Evolutionary conservation across 139 green algal genomes (phyloP), one percentile per base, ranked within the genome.

Genomic region (Chlamydomonas incerta): DNA sequence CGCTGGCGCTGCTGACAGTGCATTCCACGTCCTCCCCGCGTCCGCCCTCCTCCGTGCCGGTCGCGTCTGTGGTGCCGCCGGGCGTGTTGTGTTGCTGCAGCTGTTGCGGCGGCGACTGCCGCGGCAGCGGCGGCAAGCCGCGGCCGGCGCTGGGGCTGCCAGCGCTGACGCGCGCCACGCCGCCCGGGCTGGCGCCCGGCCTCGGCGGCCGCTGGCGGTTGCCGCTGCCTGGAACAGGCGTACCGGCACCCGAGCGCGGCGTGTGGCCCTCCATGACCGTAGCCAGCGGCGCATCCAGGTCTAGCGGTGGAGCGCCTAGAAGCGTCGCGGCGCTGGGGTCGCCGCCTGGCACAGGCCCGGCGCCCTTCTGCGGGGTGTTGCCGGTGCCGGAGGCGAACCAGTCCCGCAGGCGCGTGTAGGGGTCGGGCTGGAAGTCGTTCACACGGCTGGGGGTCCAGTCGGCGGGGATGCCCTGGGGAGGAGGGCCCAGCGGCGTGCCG

Each of bases 1-100:
- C 63, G 47, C 77, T 74, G 17, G 52, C 63, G 41, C 77, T 83
- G 41, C 77, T 83, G 77, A 83, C 77, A 2, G 77, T 83, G 47
- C 77, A 83, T n/a, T 83, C 77, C 4, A 83, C 77, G 29, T 29
- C 77, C 10, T 23, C 55, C 6, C 41, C 41, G 6, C 41, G 41
- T 1, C 60, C 60, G 46, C 72, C 62, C n/a, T 83, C 77, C n/a
- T 83, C 77, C 8, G 77, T 83, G 18, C 77, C 18, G 1, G 73
- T 35, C 9, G 41, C 41, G 41, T 50, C 41, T 8, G 41, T 50
- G 41, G 41, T 50, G 41, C 41, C 41, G 41, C 41, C 41, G 5
- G 41, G 41, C 41, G 41, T 50, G 41, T 50, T 50, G 41, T 50
- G 41, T 8, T 50, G 41, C 41, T 50, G 41, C 41, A 13, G 41